These are phyloP conservation scores for Ustilago nuda DNA, from an alignment of 1,284 basidiomycete genomes.

Conservation along the genomic window DNA sequence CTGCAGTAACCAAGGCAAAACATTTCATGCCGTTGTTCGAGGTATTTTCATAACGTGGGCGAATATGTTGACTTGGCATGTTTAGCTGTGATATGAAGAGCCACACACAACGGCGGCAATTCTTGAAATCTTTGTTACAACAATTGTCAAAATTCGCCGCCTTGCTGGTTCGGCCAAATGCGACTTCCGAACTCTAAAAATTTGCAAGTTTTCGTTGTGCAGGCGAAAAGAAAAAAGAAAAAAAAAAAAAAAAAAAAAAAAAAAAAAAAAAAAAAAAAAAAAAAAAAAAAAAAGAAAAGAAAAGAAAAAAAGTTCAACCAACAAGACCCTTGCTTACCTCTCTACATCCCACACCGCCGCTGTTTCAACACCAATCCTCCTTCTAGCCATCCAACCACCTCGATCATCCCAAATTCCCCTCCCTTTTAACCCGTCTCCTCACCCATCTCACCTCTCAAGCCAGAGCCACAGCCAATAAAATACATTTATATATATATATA, in stretches of 20 bases:
- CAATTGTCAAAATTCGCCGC: not conserved
- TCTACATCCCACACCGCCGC: not conserved
- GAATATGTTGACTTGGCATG: too few relatives aligned
- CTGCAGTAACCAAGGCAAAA: not conserved
- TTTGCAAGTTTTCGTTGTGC: conserved; percentile 17
- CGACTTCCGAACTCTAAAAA: conserved; percentile 10
- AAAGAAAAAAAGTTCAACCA: conserved; percentile 7
- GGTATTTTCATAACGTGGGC: too few relatives aligned
- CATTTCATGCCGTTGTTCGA: too few relatives aligned
- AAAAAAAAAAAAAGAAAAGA: not conserved
- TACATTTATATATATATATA: not conserved
- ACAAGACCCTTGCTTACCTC: conserved; percentile 11
- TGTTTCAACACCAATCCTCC: not conserved
- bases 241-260: not conserved
- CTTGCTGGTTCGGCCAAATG: not conserved
- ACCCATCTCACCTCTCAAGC: not conserved
- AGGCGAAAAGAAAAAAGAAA: not conserved
- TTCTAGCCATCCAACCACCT: not conserved
- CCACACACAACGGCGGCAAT: not conserved
- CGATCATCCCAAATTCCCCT: not conserved
- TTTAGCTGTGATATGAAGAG: not conserved
- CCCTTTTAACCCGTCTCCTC: not conserved
- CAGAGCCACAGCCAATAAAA: not conserved
- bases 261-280: conserved; percentile 5
- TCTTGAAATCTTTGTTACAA: not conserved